Percentiles rank a stretch among this genome's conserved stretches.
phyloP scores from a whole-genome alignment of 257 asterid species.

The Cruciata laevipes region DNA sequence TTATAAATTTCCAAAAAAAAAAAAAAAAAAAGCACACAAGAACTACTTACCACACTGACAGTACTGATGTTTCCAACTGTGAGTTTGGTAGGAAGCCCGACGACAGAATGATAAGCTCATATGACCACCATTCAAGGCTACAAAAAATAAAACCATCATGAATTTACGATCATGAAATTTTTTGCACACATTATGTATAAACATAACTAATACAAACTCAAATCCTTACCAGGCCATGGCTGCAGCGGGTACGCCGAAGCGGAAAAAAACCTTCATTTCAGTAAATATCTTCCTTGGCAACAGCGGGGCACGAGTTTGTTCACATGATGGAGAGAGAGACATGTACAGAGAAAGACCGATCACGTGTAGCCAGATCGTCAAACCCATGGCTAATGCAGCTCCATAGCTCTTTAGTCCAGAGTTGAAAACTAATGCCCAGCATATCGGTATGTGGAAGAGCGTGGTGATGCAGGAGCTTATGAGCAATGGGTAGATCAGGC shows the following conservation, averaged over 20 bases:
- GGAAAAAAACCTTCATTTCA: too few relatives aligned
- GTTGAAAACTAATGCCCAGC: constrained; percentile 45
- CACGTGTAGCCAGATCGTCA: constrained; percentile 50
- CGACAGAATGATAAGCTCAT: constrained; percentile 30
- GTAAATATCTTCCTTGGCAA: too few relatives aligned
- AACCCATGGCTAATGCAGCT: constrained; percentile 42
- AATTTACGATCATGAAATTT: background rate
- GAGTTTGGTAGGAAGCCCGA: constrained; percentile 59
- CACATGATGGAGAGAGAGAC: constrained; percentile 33
- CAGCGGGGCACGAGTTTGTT: constrained; percentile 21
- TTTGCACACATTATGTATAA: background rate
- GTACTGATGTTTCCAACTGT: constrained; percentile 52
- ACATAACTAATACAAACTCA: background rate
- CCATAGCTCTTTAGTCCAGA: constrained; percentile 31
- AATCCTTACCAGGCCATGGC: constrained; percentile 56
- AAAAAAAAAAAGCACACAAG: background rate
- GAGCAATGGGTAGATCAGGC: constrained; percentile 44
- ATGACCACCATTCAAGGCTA: constrained; percentile 27
- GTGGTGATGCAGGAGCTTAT: constrained; percentile 30
- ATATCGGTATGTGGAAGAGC: constrained; percentile 40
- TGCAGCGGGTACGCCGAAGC: too few relatives aligned
- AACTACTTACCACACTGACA: constrained; percentile 47
- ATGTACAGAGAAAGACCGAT: constrained; percentile 32
- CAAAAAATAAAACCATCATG: background rate
- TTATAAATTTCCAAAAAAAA: too few relatives aligned